These are phyloP conservation scores for Talaromyces sp. DNA, from an alignment of 2,329 filamentous ascomycete genomes.

Conservation along the genomic window DNA sequence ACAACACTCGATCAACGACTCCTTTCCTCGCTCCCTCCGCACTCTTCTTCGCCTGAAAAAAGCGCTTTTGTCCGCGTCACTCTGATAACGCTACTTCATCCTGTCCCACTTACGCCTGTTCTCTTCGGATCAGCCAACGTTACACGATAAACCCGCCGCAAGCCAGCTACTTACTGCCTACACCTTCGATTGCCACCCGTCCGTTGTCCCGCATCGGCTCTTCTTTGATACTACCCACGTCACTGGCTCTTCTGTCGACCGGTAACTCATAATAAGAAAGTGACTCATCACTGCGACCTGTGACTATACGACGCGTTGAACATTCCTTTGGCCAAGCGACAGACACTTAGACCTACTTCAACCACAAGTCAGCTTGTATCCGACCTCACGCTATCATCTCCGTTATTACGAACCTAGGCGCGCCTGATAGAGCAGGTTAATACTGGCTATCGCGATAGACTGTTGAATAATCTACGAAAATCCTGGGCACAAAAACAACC, in stretches of 20 bases:
- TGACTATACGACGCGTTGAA: not conserved
- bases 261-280: not conserved
- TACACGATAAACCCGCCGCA: not conserved
- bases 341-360: not conserved
- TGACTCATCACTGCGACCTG: not conserved
- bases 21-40: not conserved
- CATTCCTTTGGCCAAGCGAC: not conserved
- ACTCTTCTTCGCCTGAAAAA: not conserved
- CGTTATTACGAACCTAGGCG: not conserved
- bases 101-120: not conserved
- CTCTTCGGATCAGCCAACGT: not conserved
- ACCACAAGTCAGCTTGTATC: not conserved
- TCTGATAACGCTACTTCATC: not conserved
- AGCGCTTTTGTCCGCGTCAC: not conserved
- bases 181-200: not conserved
- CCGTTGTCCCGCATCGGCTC: not conserved
- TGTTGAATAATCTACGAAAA: constrained; percentile 12
- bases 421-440: not conserved
- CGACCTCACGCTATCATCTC: not conserved
- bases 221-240: not conserved
- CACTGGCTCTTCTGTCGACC: not conserved
- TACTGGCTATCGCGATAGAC: not conserved
- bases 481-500: constrained; percentile 12
- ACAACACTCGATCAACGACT: not conserved
- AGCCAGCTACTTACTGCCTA: not conserved